Base-by-base conservation (phyloP, 768 basidiomycete species). In the Termitomyces sp. region DNA sequence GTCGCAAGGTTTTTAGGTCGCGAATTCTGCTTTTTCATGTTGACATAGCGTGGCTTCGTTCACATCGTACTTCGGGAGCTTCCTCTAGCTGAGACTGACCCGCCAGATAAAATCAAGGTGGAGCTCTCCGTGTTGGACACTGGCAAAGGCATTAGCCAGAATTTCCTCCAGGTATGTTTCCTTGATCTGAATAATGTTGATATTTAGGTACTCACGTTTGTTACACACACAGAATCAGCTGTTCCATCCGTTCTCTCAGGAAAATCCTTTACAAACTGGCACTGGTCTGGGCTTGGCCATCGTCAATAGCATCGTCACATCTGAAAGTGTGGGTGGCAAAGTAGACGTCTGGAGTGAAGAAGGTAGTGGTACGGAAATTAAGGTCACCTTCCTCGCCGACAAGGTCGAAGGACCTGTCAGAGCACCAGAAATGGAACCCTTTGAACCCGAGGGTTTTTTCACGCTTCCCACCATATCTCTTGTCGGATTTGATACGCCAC, bases 161-260 rank as follows among this genome's bases (percentile, higher is more conserved):
- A 90, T 58, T 98, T 98, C 71, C 74, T 96, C 58, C 92, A 93
- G 82, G 91, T 88, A 58, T 48, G 65, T 63, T 22, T 10, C 24
- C 18, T 16, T 36, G 14, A 1, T 20, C 13, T 32, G 14, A 43
- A 34, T 56, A 29, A 46, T 2, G 41, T 61, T 48, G 39, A 55
- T 41, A 22, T 52, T 5, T 3, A n/a, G 46, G 42, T 31, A 26
- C 54, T 57, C 31, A 47, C 51, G 27, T 41, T 46, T 52, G 42
- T n/a, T n/a, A n/a, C n/a, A 20, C 1, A 43, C 27, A 57, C 62
- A 90, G 89, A 94, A 97, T 64, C 92, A 95, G 73, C 77, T 98
- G 5, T 98, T 97, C 75, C 95, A 96, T 64, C 95, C 95, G 0
- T 98, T 98, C 73, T 94, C 94, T 0, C 95, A 98, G 74, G 95